Evolutionary conservation across 352 stramenopile species (phyloP).

Genomic region (Pythium monospermum): DNA sequence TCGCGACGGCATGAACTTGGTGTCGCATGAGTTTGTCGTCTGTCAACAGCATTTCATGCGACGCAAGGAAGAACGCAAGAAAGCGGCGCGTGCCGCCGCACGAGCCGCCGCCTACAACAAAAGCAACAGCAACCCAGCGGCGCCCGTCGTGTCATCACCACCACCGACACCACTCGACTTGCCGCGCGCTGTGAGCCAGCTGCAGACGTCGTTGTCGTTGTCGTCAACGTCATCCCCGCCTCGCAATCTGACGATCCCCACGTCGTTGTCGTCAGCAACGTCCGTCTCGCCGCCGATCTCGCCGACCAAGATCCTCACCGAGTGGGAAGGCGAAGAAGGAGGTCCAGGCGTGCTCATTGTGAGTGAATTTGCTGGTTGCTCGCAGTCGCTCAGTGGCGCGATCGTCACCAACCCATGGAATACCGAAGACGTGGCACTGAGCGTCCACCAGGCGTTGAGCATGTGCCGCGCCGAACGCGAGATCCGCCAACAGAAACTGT

Average conservation of each 20-base stretch:
- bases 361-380: slow-evolving; percentile 86
- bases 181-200: background rate
- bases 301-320: slow-evolving; percentile 50
- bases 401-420: slow-evolving; percentile 88
- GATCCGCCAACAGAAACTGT: slow-evolving; percentile 87
- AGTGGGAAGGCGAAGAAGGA: slow-evolving; percentile 75
- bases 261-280: background rate
- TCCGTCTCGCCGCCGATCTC: slow-evolving; percentile 26
- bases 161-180: background rate
- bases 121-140: background rate
- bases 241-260: background rate
- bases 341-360: slow-evolving; percentile 83
- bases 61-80: slow-evolving; percentile 63
- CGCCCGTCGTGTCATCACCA: slow-evolving; percentile 7
- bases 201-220: background rate
- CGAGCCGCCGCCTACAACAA: slow-evolving; percentile 21
- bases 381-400: slow-evolving; percentile 81
- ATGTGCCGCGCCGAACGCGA: slow-evolving; percentile 82
- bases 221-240: too few species aligned
- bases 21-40: slow-evolving; percentile 87
- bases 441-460: slow-evolving; percentile 78
- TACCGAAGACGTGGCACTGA: slow-evolving; percentile 78
- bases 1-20: slow-evolving; percentile 88
- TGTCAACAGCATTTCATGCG: slow-evolving; percentile 84
- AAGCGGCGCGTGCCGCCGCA: slow-evolving; percentile 32